These are phyloP conservation scores for Handroanthus guayacan DNA, from an alignment of 257 asterid species.

Conservation along the genomic window DNA sequence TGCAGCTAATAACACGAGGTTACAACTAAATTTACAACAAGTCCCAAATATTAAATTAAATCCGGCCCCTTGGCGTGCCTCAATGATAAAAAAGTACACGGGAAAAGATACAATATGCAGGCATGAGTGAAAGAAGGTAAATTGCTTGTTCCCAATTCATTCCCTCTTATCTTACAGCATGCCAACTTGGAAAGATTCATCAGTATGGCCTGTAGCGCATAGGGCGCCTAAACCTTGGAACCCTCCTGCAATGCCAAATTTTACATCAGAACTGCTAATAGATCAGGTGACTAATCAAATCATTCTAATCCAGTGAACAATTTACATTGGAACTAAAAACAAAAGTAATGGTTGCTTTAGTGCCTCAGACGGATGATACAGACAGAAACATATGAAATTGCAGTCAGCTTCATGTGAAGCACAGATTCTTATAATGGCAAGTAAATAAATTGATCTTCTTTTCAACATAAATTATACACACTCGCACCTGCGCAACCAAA, in stretches of 20 bases:
- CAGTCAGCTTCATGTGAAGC: neutral
- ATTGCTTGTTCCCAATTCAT: conserved; percentile 30
- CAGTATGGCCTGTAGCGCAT: conserved; percentile 71
- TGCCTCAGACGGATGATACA: neutral
- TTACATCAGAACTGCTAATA: conserved; percentile 23
- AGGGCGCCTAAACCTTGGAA: conserved; percentile 72
- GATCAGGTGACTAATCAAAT: neutral
- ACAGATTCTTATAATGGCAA: neutral
- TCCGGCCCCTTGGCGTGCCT: conserved; percentile 39
- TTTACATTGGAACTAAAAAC: neutral
- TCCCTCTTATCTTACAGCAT: conserved; percentile 36
- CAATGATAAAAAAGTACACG: conserved; percentile 23
- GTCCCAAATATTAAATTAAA: conserved; percentile 40
- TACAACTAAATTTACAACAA: conserved; percentile 34
- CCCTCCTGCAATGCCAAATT: conserved; percentile 56
- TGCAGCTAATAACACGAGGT: conserved; percentile 40
- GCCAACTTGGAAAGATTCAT: conserved; percentile 31
- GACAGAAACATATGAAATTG: conserved; percentile 13
- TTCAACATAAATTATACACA: neutral
- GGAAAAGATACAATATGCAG: conserved; percentile 26
- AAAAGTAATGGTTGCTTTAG: neutral
- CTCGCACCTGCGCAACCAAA: neutral
- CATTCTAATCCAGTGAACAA: conserved; percentile 12
- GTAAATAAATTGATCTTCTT: neutral
- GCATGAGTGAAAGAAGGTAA: conserved; percentile 31